Base-by-base conservation (phyloP, 768 basidiomycete species). In the Boletus edulis region DNA sequence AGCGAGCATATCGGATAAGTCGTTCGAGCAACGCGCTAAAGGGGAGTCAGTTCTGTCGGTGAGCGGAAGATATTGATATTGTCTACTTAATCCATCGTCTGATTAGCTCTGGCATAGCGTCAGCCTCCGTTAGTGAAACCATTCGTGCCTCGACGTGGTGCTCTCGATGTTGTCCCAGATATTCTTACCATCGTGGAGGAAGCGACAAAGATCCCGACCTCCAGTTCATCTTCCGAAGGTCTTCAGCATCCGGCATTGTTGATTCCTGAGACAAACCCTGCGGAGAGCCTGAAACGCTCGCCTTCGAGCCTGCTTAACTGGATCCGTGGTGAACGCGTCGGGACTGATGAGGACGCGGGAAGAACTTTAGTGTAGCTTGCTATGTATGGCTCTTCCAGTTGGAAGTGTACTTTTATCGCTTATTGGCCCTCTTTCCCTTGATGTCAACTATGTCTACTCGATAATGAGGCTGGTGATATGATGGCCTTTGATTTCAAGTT, bases 171-270 rank as follows among this genome's bases (percentile, higher is more conserved):
- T n/a, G 17, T 38, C 3, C 45, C 51, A 3, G 51, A 54, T 37
- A 56, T 56, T 42, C 55, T 56, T 24, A 37, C 44, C 14, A 47
- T 56, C 27, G 55, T 56, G 11, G 55, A 56, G 32, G 45, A 56
- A 6, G 55, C 51, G 11, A 51, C 55, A 18, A 56, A 18, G 45
- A 39, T 24, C 17, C 55, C 51, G 15, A 31, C 32, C 14, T 7
- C 39, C 8, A 31, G 45, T 14, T 46, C 51, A 8, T 45, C 45
- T 15, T 46, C 40, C 17, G 34, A 42, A 5, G 35, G 38, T 50
- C n/a, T n/a, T 18, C 53, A 13, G 7, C 39, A 15, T 37, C 11
- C 39, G 22, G 35, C 44, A 6, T 41, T 52, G 32, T 37, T 22
- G 12, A 41, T 37, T 29, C 34, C 55, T 15, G 45, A 35, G 12